Base-by-base conservation (phyloP, 179 eudicot species). In the Silene vulgaris region DNA sequence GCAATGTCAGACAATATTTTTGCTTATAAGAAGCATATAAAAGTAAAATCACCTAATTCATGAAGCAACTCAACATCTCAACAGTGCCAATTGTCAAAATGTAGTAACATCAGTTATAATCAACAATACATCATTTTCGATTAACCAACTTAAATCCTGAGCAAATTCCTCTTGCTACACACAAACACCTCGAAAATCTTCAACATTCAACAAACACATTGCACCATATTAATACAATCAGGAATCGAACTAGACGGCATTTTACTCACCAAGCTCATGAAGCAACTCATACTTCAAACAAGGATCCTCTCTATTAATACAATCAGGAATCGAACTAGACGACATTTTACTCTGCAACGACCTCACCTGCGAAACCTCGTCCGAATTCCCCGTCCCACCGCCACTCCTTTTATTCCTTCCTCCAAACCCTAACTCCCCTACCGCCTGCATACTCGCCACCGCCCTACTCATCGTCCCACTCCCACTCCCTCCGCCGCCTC, bases 401-500 rank as follows among this genome's bases (percentile, higher is more conserved):
- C 82, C 75, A 9, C 80, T 64, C 54, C 75, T 84, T 81, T 76
- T 69, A 83, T 75, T 75, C 81, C 74, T 88, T 64, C 88, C 88
- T 20, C 88, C 87, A 72, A 85, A 83, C 76, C 95, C 92, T 20
- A 82, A 68, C 62, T 85, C 96, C 73, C 90, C 90, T 19, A 72
- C 82, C 30, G 89, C 91, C 79, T 90, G 87, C 97, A 94, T 91
- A 87, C 97, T 94, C 74, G 90, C 98, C 83, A 94, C 96, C 77
- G 97, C 98, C 78, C 80, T 88, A 81, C 94, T 89, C 92, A 90
- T 87, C 68, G 90, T 75, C 75, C 79, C 80, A 45, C 50, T 45
- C 50, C 45, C 80, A 45, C 50, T 45, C 13, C n/a, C n/a, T n/a
- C n/a, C n/a, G n/a, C 45, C 78, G 21, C 37, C 23, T 35, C 81